Base-by-base conservation (phyloP, 345 rosid genomes). In the Acer campestre region DNA sequence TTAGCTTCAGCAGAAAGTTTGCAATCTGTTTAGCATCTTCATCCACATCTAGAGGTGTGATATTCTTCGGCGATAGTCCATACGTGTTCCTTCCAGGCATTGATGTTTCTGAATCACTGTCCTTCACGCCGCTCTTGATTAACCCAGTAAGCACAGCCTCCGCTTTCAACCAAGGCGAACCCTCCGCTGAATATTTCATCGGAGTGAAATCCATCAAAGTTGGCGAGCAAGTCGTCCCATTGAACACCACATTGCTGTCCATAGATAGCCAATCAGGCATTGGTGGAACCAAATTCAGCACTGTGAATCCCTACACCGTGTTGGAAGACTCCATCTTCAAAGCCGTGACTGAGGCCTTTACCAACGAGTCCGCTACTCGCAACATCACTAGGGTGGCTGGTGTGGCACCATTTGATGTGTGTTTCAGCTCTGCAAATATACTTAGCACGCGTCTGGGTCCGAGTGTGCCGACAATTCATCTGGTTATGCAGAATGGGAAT, bases 281-380 rank as follows among this genome's bases (percentile, higher is more conserved):
- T 2, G 94, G 94, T 1, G 97, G 96, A 42, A 94, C 97, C 17
- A 92, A 91, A 78, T 84, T 94, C 78, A 92, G 94, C 84, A 87
- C 94, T 1, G 94, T 91, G 42, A 14, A 91, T 4, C 93, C 97
- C 0, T 91, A 91, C 90, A 91, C 94, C 0, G 78, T 88, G 48
- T 13, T 92, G 61, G 89, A 91, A 65, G 63, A 82, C 6, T 87
- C 97, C 2, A 89, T 92, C 56, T 90, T 27, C 72, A 81, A 81
- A 0, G 87, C 88, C 2, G 85, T 91, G 17, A 86, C 86, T 0
- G 62, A 77, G 2, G 88, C 90, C 4, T 92, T 88, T 22, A 72
- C 85, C 40, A 44, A 67, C 1, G 84, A 77, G 63, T 78, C 85
- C 0, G 77, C 88, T 0, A 82, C 84, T 0, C 83, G 77, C 68